Conservation (phyloP, 371 early-diverging fungal species). For the Entomophthora muscae region DNA sequence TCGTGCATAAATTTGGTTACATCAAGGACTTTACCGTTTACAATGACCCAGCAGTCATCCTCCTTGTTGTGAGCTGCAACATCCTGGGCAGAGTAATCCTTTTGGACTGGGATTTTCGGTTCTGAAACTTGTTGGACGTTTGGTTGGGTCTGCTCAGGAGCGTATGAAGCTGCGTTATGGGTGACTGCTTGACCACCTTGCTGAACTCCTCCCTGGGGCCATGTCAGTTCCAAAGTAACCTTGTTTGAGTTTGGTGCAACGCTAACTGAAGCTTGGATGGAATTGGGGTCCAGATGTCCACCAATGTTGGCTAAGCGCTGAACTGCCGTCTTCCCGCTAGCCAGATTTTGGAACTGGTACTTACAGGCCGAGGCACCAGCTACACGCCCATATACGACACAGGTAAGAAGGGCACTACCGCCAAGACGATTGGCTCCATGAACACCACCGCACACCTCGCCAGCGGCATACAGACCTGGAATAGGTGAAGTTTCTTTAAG, state of each 20-base stretch:
- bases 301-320: conserved; percentile 55
- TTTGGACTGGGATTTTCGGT: background rate
- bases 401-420: conserved; percentile 76
- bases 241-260: conserved; percentile 27
- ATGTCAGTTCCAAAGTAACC: conserved; percentile 45
- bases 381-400: conserved; percentile 92
- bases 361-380: conserved; percentile 63
- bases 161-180: conserved; percentile 15
- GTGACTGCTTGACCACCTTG: conserved; percentile 11
- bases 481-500: conserved; percentile 29
- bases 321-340: conserved; percentile 27
- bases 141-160: conserved; percentile 15
- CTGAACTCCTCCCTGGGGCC: conserved; percentile 25
- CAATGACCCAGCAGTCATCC: conserved; percentile 89
- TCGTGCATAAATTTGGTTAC: conserved; percentile 79
- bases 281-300: conserved; percentile 35
- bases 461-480: conserved; percentile 81
- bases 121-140: conserved; percentile 10
- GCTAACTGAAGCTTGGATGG: conserved; percentile 28
- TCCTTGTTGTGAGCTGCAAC: conserved; percentile 76
- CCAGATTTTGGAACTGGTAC: conserved; percentile 36
- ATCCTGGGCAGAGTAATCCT: conserved; percentile 36
- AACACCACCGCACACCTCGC: conserved; percentile 75
- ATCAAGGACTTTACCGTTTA: conserved; percentile 80
- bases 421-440: conserved; percentile 77